Conservation (phyloP, 257 asterid species). For the Eustoma russellianum region DNA sequence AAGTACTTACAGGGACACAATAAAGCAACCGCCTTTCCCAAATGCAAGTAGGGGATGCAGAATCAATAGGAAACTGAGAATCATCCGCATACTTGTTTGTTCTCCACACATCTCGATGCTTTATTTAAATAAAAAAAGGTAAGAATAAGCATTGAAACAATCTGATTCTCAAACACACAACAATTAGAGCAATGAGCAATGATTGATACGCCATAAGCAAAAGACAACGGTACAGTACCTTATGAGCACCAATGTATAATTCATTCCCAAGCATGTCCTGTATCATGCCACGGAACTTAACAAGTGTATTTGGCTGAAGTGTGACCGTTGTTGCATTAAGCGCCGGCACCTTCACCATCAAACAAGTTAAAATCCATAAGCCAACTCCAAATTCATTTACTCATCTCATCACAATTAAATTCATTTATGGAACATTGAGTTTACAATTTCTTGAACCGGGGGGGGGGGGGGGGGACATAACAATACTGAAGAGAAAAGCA, state of each 20-base stretch:
- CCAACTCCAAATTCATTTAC: constrained; percentile 4
- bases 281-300: constrained; percentile 84
- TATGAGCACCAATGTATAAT: constrained; percentile 74
- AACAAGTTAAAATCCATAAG: constrained; percentile 2
- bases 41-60: constrained; percentile 46
- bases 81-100: constrained; percentile 75
- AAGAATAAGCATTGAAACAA: too few species aligned
- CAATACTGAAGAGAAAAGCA: too few species aligned
- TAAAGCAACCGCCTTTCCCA: constrained; percentile 89
- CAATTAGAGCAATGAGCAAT: background rate
- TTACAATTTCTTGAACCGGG: too few species aligned
- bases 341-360: constrained; percentile 56
- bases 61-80: constrained; percentile 38
- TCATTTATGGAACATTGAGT: too few species aligned
- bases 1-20: constrained; percentile 66
- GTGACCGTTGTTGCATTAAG: constrained; percentile 50
- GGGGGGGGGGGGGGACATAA: background rate
- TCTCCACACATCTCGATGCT: constrained; percentile 80
- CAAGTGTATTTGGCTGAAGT: constrained; percentile 66
- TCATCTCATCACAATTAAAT: background rate
- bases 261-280: constrained; percentile 90
- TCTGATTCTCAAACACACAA: too few species aligned
- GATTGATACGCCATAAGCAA: background rate
- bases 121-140: constrained; percentile 1
- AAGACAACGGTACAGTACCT: constrained; percentile 34